Percentiles rank a stretch among this genome's conserved stretches.
These are phyloP conservation scores for Plantago major DNA, from an alignment of 257 asterid genomes.

Conservation along the genomic window DNA sequence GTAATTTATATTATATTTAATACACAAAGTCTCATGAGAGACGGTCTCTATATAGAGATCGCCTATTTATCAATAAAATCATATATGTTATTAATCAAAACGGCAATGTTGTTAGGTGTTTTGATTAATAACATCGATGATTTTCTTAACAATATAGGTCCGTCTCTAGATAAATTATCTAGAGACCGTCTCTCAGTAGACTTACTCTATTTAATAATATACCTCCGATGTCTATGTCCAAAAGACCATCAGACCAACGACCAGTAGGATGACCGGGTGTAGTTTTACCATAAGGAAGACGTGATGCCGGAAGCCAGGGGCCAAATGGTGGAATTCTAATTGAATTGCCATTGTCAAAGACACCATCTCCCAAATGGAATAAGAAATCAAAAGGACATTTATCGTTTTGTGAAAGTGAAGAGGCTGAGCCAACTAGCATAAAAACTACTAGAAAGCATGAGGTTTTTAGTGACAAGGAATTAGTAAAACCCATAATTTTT, in stretches of 20 bases:
- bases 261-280: background rate
- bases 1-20: no score
- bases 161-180: no score
- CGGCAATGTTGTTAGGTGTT: no score
- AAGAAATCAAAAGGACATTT: conserved; percentile 12
- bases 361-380: conserved; percentile 12
- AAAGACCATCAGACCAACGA: conserved; percentile 1
- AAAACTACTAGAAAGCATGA: background rate
- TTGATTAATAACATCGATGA: no score
- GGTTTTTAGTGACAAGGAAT: background rate
- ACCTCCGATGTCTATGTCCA: conserved; percentile 9
- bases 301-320: conserved; percentile 4
- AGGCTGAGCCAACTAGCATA: background rate
- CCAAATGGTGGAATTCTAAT: background rate
- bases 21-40: no score
- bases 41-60: no score
- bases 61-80: no score
- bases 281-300: conserved; percentile 14
- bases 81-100: no score
- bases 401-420: background rate
- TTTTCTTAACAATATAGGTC: no score
- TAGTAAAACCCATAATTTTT: background rate
- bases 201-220: background rate
- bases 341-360: conserved; percentile 15
- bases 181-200: no score